Evolutionary conservation across 352 stramenopile genomes (phyloP), one percentile per base, ranked within the genome.

Genomic region (Pythium diclinum): DNA sequence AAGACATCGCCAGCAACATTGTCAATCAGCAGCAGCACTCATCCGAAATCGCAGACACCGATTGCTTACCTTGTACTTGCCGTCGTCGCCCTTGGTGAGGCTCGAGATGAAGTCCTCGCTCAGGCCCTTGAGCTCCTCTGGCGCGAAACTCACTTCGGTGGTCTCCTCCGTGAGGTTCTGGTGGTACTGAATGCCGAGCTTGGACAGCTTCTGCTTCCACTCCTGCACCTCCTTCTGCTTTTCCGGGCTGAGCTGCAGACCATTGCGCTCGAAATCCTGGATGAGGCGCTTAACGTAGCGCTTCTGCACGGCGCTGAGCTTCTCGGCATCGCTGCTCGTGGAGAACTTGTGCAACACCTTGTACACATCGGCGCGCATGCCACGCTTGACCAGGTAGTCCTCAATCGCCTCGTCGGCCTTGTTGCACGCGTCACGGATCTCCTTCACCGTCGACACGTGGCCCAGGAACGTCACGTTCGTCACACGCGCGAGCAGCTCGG

Each of bases 91-190:
- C 61, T 84, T 89, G 52, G 88, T 76, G 34, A 95, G 78, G 2
- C 79, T 75, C 36, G 65, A 56, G 23, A 96, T 85, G 30, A 93
- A 95, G 59, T 94, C 88, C 1, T 91, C 78, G 36, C 74, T 86
- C 8, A 94, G 77, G 2, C 90, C 90, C 56, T 84, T 80, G 23
- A 96, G 81, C 65, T 96, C 82, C 1, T 91, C 83, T 2, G 55
- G 63, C 23, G 69, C 69, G 60, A 96, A 96, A 36, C 71, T 79
- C 47, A 97, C 69, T 67, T 96, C 83, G 17, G 84, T 95, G 23
- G 85, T 89, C 60, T 97, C 88, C 51, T 92, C 81, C 10, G 76
- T 83, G 25, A 97, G 74, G 71, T 96, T 96, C 72, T 91, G 84
- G 59, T 88, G 77, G 67, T 87, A 96, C 72, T 92, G 77, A 32